Conservation (phyloP, 805 yeast species). For the Kodamaea fukazawae region DNA sequence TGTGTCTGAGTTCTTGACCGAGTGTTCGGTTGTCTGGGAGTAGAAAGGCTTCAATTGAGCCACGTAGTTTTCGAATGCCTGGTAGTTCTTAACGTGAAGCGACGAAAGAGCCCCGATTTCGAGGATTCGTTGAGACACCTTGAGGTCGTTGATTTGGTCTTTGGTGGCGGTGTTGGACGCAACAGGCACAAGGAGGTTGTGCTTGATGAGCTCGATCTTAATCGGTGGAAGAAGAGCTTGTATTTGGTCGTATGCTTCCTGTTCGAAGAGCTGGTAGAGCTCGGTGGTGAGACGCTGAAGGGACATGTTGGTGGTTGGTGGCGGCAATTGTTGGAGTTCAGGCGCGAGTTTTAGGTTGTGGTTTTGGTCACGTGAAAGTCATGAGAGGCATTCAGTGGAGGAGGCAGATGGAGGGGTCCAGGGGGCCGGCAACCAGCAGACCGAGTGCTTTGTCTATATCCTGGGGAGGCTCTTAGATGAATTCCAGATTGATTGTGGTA, state of each 20-base stretch:
- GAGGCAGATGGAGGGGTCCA: no score
- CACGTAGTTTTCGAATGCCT: constrained; percentile 67
- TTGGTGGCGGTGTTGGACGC: constrained; percentile 30
- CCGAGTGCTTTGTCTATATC: no score
- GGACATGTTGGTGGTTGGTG: constrained; percentile 38
- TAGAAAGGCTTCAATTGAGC: constrained; percentile 80
- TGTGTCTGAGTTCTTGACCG: constrained; percentile 34
- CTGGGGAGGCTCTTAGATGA: no score
- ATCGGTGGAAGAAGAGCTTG: constrained; percentile 62
- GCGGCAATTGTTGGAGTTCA: no score
- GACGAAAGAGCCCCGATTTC: constrained; percentile 87
- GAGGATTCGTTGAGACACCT: constrained; percentile 75
- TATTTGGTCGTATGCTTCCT: constrained; percentile 61
- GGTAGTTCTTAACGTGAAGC: constrained; percentile 60
- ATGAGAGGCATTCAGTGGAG: no score
- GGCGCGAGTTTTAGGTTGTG: no score
- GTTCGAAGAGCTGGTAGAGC: constrained; percentile 61
- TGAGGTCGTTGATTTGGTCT: constrained; percentile 59
- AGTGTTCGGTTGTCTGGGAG: constrained; percentile 44
- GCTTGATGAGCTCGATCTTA: constrained; percentile 75
- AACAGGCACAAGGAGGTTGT: constrained; percentile 70
- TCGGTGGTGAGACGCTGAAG: constrained; percentile 68
- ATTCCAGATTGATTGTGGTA: no score
- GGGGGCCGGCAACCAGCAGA: no score
- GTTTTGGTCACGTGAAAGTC: no score